Base-by-base conservation (phyloP, 73 alveolate species). In the Blepharisma japonicum region DNA sequence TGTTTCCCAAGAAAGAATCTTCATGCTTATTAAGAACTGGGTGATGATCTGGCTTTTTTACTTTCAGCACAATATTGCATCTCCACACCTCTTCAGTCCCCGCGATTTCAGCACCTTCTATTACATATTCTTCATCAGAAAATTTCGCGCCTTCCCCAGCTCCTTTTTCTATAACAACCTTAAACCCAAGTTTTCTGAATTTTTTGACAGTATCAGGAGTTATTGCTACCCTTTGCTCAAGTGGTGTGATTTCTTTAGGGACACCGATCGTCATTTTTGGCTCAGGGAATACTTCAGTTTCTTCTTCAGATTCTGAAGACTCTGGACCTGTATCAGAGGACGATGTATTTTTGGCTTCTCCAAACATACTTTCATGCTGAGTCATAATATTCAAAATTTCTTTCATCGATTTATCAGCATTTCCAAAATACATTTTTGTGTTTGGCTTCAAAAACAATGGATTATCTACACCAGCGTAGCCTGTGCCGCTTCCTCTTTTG, bases 371-470 rank as follows among this genome's bases (percentile, higher is more conserved):
- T 6, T 9, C 77, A 45, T 7, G 74, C 20, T 45, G 55, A 18
- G 27, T 68, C 18, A 32, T 68, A 6, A 11, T 21, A 6, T 82
- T 71, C 27, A 50, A 46, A 2, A 82, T 77, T 38, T 49, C 88
- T 25, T 81, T 71, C 9, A 71, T 46, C 6, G 77, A 68, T 68
- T 78, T 77, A 77, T 77, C 55, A 18, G 85, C 85, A 46, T 81
- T 89, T 32, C 92, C 90, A 18, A 74, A 50, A 54, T 83, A 77
- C 94, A 86, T 86, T 50, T 14, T 45, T 7, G 80, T 77, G 80
- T 83, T 77, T 9, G 84, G 86, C 45, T 84, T 83, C 54, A 55
- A 82, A 84, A 87, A 87, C 50, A 87, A 81, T 25, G 93, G 93
- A 68, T 86, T 86, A 27, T 83, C 88, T 55, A 86, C 77, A 42